Conservation (phyloP, 768 basidiomycete species). For the Lactarius hengduanensis region DNA sequence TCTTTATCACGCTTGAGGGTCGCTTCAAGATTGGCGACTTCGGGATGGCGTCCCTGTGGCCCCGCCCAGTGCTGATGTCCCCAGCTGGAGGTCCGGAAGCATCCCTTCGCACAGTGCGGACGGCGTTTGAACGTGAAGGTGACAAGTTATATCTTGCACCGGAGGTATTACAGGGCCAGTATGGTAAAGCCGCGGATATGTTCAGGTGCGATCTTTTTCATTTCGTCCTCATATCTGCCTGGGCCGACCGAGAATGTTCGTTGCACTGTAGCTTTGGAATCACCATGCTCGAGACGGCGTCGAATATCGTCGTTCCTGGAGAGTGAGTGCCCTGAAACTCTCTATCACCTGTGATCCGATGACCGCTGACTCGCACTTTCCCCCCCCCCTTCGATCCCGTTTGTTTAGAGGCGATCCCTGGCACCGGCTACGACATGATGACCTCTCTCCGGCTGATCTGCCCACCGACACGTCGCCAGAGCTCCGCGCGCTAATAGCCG, state of each 20-base stretch:
- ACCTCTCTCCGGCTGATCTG: slow-evolving; percentile 83
- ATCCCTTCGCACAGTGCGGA: slow-evolving; percentile 29
- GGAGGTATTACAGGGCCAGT: slow-evolving; percentile 88
- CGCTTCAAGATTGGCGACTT: slow-evolving; percentile 97
- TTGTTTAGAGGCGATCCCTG: slow-evolving; percentile 78
- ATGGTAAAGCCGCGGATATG: slow-evolving; percentile 92
- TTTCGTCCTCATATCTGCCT: neutral
- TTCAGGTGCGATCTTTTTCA: slow-evolving; percentile 65
- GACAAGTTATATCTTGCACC: slow-evolving; percentile 97
- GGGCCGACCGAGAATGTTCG: slow-evolving; percentile 10
- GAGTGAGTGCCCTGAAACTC: slow-evolving; percentile 58
- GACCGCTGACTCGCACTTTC: slow-evolving; percentile 4
- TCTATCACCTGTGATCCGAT: neutral
- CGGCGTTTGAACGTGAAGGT: slow-evolving; percentile 88
- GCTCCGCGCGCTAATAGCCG: slow-evolving; percentile 63
- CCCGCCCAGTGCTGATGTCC: slow-evolving; percentile 46
- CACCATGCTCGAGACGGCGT: slow-evolving; percentile 91
- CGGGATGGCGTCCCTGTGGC: slow-evolving; percentile 97
- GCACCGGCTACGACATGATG: slow-evolving; percentile 89
- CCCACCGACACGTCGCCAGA: slow-evolving; percentile 52
- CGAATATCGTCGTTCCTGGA: slow-evolving; percentile 96
- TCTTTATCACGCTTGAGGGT: slow-evolving; percentile 85
- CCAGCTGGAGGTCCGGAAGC: slow-evolving; percentile 24
- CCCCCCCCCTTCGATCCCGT: neutral
- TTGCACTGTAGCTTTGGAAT: slow-evolving; percentile 74